Conservation (phyloP, 2,329 filamentous ascomycete genomes). For the Helminthosporium solani region DNA sequence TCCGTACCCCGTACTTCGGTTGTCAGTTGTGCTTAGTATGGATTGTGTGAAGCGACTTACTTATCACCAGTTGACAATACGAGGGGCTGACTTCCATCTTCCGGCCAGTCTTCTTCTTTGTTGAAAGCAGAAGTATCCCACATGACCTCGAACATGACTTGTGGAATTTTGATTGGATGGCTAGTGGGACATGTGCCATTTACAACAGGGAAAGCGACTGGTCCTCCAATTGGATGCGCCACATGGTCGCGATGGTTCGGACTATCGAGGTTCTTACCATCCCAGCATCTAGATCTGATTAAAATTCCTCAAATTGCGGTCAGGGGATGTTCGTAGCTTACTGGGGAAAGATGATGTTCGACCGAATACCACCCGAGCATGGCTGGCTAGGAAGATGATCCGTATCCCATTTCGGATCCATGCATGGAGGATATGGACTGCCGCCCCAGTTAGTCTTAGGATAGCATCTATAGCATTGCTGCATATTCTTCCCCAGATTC, state of each 20-base stretch:
- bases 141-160: slow-evolving; percentile 47
- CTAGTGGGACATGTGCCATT: slow-evolving; percentile 40
- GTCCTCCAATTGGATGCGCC: slow-evolving; percentile 25
- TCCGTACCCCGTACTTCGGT: slow-evolving; percentile 46
- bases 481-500: slow-evolving; percentile 18
- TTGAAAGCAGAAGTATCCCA: slow-evolving; percentile 41
- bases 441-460: slow-evolving; percentile 18
- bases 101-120: slow-evolving; percentile 15
- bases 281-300: slow-evolving; percentile 40
- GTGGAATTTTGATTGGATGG: slow-evolving; percentile 47
- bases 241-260: slow-evolving; percentile 55
- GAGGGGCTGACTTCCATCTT: slow-evolving; percentile 16
- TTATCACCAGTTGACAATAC: slow-evolving; percentile 35
- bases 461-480: slow-evolving; percentile 23
- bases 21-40: slow-evolving; percentile 36
- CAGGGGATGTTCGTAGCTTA: slow-evolving; percentile 16
- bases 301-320: background rate
- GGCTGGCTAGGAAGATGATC: slow-evolving; percentile 40
- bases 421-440: slow-evolving; percentile 17
- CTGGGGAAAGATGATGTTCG: slow-evolving; percentile 50
- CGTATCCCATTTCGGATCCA: slow-evolving; percentile 30
- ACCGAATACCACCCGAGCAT: slow-evolving; percentile 47
- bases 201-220: slow-evolving; percentile 25
- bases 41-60: slow-evolving; percentile 13
- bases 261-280: slow-evolving; percentile 52